phyloP scores from a whole-genome alignment of 768 basidiomycete genomes.

The Guyanaporus albipodus region DNA sequence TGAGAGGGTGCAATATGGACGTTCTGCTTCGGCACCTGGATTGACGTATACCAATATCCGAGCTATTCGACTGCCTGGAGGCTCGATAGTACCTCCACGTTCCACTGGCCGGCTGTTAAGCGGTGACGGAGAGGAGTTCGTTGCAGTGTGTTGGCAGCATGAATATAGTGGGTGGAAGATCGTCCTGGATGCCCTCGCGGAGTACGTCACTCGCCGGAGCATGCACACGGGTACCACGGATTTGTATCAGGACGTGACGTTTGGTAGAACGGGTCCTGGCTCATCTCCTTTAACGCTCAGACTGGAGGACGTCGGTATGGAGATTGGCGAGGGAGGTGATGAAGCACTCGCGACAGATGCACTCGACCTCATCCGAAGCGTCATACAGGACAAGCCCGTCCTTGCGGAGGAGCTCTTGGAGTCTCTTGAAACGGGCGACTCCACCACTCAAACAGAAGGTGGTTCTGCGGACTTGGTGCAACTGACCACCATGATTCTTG shows the following conservation, averaged over 20 bases:
- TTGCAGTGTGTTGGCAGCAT: slow-evolving; percentile 77
- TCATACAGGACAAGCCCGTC: slow-evolving; percentile 65
- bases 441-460: slow-evolving; percentile 42
- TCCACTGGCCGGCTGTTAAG: slow-evolving; percentile 70
- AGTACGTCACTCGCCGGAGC: slow-evolving; percentile 63
- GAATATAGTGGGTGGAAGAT: slow-evolving; percentile 85
- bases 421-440: slow-evolving; percentile 46
- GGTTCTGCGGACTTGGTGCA: slow-evolving; percentile 72
- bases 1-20: slow-evolving; percentile 59
- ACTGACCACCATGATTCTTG: slow-evolving; percentile 75
- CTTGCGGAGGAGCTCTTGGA: slow-evolving; percentile 65
- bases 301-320: slow-evolving; percentile 70
- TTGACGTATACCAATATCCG: slow-evolving; percentile 62
- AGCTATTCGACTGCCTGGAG: slow-evolving; percentile 72
- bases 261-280: slow-evolving; percentile 41
- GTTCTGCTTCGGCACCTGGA: slow-evolving; percentile 44
- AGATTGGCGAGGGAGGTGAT: slow-evolving; percentile 57
- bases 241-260: slow-evolving; percentile 51
- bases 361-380: slow-evolving; percentile 74
- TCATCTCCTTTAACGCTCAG: slow-evolving; percentile 42
- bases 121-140: slow-evolving; percentile 58
- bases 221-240: slow-evolving; percentile 37
- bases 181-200: slow-evolving; percentile 73
- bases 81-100: slow-evolving; percentile 61
- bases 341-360: slow-evolving; percentile 65